Evolutionary conservation across 495 filamentous ascomycete species (phyloP), one percentile per base, ranked within the genome.

Genomic region (Penicillium alfredii): DNA sequence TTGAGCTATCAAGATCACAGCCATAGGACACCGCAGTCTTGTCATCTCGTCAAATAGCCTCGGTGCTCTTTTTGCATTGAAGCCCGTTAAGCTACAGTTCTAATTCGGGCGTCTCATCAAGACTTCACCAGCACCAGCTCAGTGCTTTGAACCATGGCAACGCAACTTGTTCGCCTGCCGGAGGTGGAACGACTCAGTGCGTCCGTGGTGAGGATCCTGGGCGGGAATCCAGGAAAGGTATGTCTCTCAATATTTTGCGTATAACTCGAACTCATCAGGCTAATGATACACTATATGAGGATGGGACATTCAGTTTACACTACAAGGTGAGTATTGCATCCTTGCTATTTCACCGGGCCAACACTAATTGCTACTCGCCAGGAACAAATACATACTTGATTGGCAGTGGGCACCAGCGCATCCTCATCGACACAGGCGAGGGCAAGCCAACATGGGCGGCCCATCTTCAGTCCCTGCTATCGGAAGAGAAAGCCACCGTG

Each of bases 351-450:
- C n/a, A n/a, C n/a, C n/a, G n/a, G n/a, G n/a, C n/a, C n/a, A n/a
- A n/a, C n/a, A n/a, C n/a, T n/a, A n/a, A n/a, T n/a, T n/a, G n/a
- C n/a, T n/a, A 20, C 26, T 33, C 22, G 6, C n/a, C 38, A 78
- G 81, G 81, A 38, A 93, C 88, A 34, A 94, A 94, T 58, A 94
- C 88, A 25, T 94, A 92, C 56, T 68, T 94, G 10, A 46, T 94
- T 40, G 88, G 87, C 46, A 84, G 52, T 28, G 84, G 84, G 8
- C 51, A 63, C 6, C 49, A 68, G 3, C 75, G 86, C 6, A 64
- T 90, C 37, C 71, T 94, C 8, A 76, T 94, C 51, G 88, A 94
- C 60, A 88, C 87, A 1, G 84, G 81, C 33, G 75, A 86, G 52
- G 85, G 83, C 28, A 69, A 67, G 28, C 73, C 72, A 21, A 61